Conservation (phyloP, 768 basidiomycete species). For the Crepidotus variabilis region DNA sequence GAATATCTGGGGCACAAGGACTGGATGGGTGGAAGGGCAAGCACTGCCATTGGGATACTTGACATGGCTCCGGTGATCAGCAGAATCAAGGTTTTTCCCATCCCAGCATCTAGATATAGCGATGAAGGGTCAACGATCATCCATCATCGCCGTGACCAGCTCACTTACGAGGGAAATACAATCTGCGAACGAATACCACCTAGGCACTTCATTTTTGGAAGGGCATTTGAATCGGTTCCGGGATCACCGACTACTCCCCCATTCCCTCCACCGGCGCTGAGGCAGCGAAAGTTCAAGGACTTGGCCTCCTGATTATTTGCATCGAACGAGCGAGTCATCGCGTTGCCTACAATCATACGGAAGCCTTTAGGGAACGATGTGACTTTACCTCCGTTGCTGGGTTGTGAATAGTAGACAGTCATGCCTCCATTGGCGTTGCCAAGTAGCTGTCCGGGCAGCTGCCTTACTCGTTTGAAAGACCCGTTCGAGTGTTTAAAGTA, state of each 20-base stretch:
- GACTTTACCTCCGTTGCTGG: constrained; percentile 6
- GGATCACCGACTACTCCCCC: constrained; percentile 13
- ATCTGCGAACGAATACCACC: constrained; percentile 20
- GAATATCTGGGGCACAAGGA: constrained; percentile 14
- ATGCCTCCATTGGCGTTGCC: constrained; percentile 20
- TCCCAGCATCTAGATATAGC: constrained; percentile 17
- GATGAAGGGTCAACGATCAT: not conserved
- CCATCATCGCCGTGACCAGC: not conserved
- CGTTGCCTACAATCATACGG: constrained; percentile 20
- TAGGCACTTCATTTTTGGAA: constrained; percentile 12
- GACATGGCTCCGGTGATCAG: constrained; percentile 18
- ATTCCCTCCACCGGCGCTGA: constrained; percentile 14
- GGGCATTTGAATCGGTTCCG: constrained; percentile 13
- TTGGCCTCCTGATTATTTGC: constrained; percentile 9
- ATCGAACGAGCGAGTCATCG: constrained; percentile 12
- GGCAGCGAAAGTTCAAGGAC: constrained; percentile 17
- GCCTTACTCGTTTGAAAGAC: constrained; percentile 16
- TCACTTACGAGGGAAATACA: constrained; percentile 14
- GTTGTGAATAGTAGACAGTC: constrained; percentile 19
- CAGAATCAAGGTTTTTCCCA: constrained; percentile 16
- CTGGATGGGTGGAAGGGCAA: constrained; percentile 16
- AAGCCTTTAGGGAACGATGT: constrained; percentile 12
- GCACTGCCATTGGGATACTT: constrained; percentile 13
- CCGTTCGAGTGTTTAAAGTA: constrained; percentile 21
- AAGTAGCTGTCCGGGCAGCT: constrained; percentile 16